Conservation (phyloP, 2,329 filamentous ascomycete genomes). For the Ilyonectria sp. region DNA sequence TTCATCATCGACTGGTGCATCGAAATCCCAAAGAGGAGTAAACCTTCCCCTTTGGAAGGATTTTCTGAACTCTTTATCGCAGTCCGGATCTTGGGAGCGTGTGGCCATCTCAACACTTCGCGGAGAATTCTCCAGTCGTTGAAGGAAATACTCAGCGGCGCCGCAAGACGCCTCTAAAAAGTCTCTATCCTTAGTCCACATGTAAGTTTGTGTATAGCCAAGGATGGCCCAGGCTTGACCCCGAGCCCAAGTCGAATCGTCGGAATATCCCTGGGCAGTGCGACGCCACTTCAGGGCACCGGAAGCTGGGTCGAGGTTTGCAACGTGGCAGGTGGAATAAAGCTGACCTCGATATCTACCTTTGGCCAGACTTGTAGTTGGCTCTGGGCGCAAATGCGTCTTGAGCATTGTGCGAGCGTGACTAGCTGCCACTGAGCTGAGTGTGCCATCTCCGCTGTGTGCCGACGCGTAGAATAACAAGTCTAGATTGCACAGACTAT, state of each 20-base stretch:
- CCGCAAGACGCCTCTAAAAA: slow-evolving; percentile 61
- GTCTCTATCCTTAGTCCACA: slow-evolving; percentile 59
- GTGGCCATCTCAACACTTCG: slow-evolving; percentile 42
- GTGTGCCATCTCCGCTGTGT: slow-evolving; percentile 47
- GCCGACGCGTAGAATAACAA: slow-evolving; percentile 56
- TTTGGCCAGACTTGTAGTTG: slow-evolving; percentile 7
- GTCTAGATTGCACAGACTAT: slow-evolving; percentile 60
- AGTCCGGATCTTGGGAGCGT: not conserved
- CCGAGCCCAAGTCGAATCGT: slow-evolving; percentile 63
- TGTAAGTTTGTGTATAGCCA: slow-evolving; percentile 64
- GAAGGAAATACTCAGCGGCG: slow-evolving; percentile 64
- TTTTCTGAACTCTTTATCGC: not conserved
- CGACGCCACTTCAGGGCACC: slow-evolving; percentile 56
- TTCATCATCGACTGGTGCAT: slow-evolving; percentile 58
- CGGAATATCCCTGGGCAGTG: slow-evolving; percentile 63
- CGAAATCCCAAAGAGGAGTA: slow-evolving; percentile 53
- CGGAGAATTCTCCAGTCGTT: slow-evolving; percentile 51
- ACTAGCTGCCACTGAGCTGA: slow-evolving; percentile 54
- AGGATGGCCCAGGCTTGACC: slow-evolving; percentile 66
- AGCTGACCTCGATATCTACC: slow-evolving; percentile 39
- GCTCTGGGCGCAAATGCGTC: slow-evolving; percentile 57
- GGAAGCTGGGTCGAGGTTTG: slow-evolving; percentile 60
- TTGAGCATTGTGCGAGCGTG: slow-evolving; percentile 58
- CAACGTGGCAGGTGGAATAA: slow-evolving; percentile 59
- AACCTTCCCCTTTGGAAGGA: slow-evolving; percentile 32